Evolutionary conservation across 495 filamentous ascomycete genomes (phyloP).

Genomic region (Emericellopsis terricola): DNA sequence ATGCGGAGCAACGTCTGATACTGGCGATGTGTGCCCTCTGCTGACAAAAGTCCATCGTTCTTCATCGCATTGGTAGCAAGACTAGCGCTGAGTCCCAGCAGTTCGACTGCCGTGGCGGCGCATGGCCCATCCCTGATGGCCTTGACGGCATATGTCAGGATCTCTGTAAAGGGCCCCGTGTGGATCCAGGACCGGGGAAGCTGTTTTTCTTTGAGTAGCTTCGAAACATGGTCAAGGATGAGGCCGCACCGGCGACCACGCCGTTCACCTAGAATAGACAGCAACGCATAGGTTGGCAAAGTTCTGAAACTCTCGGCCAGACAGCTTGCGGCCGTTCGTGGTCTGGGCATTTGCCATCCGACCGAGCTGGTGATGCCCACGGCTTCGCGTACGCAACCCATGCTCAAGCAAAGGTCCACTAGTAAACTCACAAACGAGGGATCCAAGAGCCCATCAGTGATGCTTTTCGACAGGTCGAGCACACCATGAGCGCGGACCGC

Average conservation of each 20-base stretch:
- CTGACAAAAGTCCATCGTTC: too few relatives aligned
- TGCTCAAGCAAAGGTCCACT: slow-evolving; percentile 21
- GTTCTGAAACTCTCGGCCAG: background rate
- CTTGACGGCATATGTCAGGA: background rate
- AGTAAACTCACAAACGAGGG: slow-evolving; percentile 15
- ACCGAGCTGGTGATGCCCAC: slow-evolving; percentile 17
- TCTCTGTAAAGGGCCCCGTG: background rate
- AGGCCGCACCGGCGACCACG: background rate
- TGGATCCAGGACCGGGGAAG: background rate
- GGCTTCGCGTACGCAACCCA: slow-evolving; percentile 20
- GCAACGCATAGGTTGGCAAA: background rate
- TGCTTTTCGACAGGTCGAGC: slow-evolving; percentile 25
- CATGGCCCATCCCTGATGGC: background rate
- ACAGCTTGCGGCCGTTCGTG: slow-evolving; percentile 11
- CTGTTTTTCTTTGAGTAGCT: background rate
- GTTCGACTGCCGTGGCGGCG: background rate
- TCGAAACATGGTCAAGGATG: background rate
- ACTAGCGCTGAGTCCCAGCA: too few relatives aligned
- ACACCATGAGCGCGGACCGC: slow-evolving; percentile 54
- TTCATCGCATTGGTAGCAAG: too few relatives aligned
- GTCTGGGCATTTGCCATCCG: slow-evolving; percentile 16
- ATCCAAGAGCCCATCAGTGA: slow-evolving; percentile 10
- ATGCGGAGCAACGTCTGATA: too few relatives aligned
- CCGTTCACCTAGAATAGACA: background rate
- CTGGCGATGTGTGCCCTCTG: too few relatives aligned